These are phyloP conservation scores for Bipolaris oryzae DNA, from an alignment of 2,329 filamentous ascomycete genomes.

Conservation along the genomic window DNA sequence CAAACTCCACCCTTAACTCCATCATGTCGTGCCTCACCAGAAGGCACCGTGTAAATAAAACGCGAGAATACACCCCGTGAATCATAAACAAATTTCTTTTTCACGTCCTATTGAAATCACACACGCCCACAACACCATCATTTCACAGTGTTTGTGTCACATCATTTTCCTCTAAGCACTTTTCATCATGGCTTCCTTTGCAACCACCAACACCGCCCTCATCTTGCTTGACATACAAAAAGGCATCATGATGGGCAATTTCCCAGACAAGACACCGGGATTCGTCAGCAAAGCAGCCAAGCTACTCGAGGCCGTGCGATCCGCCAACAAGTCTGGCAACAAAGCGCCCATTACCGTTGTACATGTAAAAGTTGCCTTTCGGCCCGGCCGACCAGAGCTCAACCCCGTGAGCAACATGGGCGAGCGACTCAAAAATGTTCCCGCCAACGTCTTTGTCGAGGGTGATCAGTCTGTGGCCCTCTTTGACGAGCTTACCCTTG, in stretches of 20 bases:
- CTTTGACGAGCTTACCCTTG: background rate
- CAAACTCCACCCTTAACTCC: background rate
- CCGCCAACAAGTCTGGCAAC: background rate
- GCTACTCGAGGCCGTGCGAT: background rate
- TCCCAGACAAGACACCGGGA: background rate
- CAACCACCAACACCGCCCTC: background rate
- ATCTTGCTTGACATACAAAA: background rate
- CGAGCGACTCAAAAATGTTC: background rate
- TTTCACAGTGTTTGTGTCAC: background rate
- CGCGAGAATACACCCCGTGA: background rate
- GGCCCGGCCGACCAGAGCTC: background rate
- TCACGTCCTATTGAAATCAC: background rate
- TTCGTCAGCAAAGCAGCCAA: background rate
- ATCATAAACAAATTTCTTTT: background rate
- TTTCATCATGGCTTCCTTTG: background rate
- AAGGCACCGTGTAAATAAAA: background rate
- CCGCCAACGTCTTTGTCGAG: background rate
- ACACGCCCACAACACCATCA: background rate
- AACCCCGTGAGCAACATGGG: background rate
- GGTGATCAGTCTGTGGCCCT: background rate
- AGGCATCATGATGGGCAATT: slow-evolving; percentile 1
- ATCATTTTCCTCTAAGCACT: background rate
- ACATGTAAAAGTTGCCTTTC: background rate
- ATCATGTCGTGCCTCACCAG: background rate
- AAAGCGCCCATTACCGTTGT: background rate